Conservation (phyloP, 345 rosid species). For the Gossypium herbaceum region DNA sequence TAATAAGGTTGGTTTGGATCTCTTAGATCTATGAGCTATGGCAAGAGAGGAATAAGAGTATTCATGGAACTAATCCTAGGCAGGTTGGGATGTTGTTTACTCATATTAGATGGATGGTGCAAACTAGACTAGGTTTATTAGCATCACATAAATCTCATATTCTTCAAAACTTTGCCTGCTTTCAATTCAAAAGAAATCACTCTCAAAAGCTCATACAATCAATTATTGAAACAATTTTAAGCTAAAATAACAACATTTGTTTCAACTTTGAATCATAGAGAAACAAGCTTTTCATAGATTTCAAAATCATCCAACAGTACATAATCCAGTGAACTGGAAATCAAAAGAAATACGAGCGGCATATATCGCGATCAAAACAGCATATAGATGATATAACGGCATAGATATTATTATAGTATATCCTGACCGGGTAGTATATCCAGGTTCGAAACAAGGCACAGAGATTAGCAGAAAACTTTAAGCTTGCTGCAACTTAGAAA, state of each 20-base stretch:
- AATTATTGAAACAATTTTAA: not conserved
- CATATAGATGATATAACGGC: not conserved
- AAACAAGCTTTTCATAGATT: not conserved
- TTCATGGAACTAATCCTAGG: too few relatives aligned
- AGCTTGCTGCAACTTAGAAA: slow-evolving; percentile 45
- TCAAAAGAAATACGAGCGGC: not conserved
- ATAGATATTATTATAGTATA: not conserved
- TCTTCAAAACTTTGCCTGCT: not conserved
- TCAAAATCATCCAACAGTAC: slow-evolving; percentile 7
- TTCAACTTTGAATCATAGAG: not conserved
- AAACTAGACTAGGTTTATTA: too few relatives aligned
- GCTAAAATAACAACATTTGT: not conserved
- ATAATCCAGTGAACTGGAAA: not conserved
- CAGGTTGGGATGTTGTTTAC: too few relatives aligned
- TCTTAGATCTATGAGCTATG: too few relatives aligned
- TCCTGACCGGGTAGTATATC: not conserved
- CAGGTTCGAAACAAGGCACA: not conserved
- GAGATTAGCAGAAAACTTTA: not conserved
- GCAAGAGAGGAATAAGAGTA: too few relatives aligned
- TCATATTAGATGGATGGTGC: too few relatives aligned
- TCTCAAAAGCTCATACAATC: not conserved
- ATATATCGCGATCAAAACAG: not conserved
- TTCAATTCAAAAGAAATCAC: not conserved
- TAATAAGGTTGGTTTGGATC: too few relatives aligned
- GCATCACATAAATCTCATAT: too few relatives aligned